Conservation (phyloP, 1,139 yeast species). For the Debaryomyces singareniensis region DNA sequence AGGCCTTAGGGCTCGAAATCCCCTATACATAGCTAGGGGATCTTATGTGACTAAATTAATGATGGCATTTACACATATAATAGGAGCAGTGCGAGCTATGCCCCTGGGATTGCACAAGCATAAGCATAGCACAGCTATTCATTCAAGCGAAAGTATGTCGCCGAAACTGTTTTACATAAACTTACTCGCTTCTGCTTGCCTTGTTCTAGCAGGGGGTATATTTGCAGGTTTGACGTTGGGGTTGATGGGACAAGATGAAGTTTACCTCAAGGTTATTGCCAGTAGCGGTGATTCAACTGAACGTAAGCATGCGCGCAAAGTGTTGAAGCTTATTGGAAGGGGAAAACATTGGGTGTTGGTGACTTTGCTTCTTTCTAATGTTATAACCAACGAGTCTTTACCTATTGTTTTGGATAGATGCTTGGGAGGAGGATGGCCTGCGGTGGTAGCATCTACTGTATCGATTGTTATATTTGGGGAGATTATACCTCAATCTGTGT, state of each 20-base stretch:
- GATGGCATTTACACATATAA: slow-evolving; percentile 17
- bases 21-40: slow-evolving; percentile 16
- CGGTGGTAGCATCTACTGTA: slow-evolving; percentile 87
- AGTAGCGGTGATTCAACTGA: slow-evolving; percentile 55
- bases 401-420: slow-evolving; percentile 92
- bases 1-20: slow-evolving; percentile 16
- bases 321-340: slow-evolving; percentile 61
- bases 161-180: slow-evolving; percentile 47
- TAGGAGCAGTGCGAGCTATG: slow-evolving; percentile 21
- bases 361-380: slow-evolving; percentile 77
- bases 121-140: slow-evolving; percentile 9
- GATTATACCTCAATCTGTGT: slow-evolving; percentile 88
- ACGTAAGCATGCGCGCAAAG: slow-evolving; percentile 66
- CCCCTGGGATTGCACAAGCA: slow-evolving; percentile 13
- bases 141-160: slow-evolving; percentile 17
- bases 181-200: slow-evolving; percentile 51
- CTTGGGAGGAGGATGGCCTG: slow-evolving; percentile 97
- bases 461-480: slow-evolving; percentile 94
- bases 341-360: slow-evolving; percentile 99
- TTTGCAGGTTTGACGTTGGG: slow-evolving; percentile 95
- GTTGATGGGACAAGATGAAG: slow-evolving; percentile 97
- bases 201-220: slow-evolving; percentile 88
- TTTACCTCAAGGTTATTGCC: slow-evolving; percentile 69
- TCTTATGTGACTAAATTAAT: slow-evolving; percentile 14
- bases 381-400: slow-evolving; percentile 89